Conservation (phyloP, 768 basidiomycete species). For the Naganishia vishniacii region DNA sequence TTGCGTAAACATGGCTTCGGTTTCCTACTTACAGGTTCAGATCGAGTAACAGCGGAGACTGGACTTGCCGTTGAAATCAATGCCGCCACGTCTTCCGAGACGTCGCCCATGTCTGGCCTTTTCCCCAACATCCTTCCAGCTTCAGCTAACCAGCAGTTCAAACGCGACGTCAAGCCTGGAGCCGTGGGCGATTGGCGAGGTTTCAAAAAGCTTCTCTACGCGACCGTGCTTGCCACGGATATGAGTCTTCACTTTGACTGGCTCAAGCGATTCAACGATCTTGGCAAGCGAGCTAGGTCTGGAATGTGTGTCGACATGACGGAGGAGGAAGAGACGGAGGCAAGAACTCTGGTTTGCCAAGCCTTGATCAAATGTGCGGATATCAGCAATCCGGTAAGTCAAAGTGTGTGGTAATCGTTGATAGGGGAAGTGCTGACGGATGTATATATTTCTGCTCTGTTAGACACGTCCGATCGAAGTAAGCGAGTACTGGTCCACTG, state of each 20-base stretch:
- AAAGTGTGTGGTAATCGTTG: too few species aligned
- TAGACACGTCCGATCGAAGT: constrained; percentile 90
- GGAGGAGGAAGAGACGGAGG: constrained; percentile 50
- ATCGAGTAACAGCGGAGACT: background rate
- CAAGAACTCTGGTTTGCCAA: constrained; percentile 73
- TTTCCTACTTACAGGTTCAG: constrained; percentile 43
- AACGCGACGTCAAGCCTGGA: constrained; percentile 27
- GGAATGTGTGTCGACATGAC: constrained; percentile 23
- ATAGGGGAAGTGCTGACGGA: too few species aligned
- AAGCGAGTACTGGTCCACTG: constrained; percentile 85
- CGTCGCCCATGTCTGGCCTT: constrained; percentile 10
- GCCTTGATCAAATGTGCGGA: constrained; percentile 95
- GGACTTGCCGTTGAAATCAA: constrained; percentile 6
- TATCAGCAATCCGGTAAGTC: constrained; percentile 91
- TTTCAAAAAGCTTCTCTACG: constrained; percentile 69
- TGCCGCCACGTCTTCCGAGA: constrained; percentile 2
- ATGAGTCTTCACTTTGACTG: constrained; percentile 86
- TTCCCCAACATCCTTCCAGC: constrained; percentile 21
- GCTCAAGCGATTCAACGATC: constrained; percentile 60
- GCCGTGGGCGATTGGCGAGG: constrained; percentile 39
- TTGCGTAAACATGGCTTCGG: constrained; percentile 75
- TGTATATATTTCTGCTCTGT: too few species aligned
- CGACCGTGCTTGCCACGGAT: constrained; percentile 85
- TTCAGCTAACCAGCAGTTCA: constrained; percentile 18
- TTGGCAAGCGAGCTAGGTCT: constrained; percentile 52